Evolutionary conservation across 768 basidiomycete genomes (phyloP), one percentile per base, ranked within the genome.

Genomic region (Russula compacta): DNA sequence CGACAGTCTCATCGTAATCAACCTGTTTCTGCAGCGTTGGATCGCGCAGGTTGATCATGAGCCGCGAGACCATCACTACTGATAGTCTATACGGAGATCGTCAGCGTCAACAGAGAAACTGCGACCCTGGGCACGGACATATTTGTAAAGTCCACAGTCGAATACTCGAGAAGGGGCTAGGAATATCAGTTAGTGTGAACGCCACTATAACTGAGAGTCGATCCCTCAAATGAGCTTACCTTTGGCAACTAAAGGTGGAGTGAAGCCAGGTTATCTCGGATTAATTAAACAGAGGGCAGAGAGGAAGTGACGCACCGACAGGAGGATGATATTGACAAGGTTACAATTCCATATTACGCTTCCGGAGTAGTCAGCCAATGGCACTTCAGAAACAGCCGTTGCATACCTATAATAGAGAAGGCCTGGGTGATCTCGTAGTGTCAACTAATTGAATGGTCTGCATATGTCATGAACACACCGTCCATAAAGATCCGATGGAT

Each of bases 1-100:
- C 14, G 24, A 40, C 12, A 15, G 59, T 32, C n/a, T 17, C 42
- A 29, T 53, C 47, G 15, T 14, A 0, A n/a, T 33, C 50, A 15
- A 12, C 32, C 14, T 48, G 12, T 11, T 14, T 17, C 17, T 14
- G 19, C 17, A 64, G 38, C 6, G 19, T 46, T 46, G 63, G 59
- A 19, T 64, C 63, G 48, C 54, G 59, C 40, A 64, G 29, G n/a
- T 57, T 61, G 42, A 64, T 44, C 63, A 64, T 64, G 24, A 64
- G 50, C 12, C 63, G 60, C 6, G 63, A 49, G 36, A 64, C 14
- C 63, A 64, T 51, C 35, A 62, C 39, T 21, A 64, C 55, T 1
- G 50, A 61, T n/a, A 64, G 6, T 38, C 63, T 64, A 44, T 49
- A 12, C 3, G 39, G 7, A 1, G 19, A 19, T 29, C 11, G n/a